Evolutionary conservation across 2,329 filamentous ascomycete species (phyloP), one percentile per base, ranked within the genome.

Genomic region (Decorospora gaudefroyi): DNA sequence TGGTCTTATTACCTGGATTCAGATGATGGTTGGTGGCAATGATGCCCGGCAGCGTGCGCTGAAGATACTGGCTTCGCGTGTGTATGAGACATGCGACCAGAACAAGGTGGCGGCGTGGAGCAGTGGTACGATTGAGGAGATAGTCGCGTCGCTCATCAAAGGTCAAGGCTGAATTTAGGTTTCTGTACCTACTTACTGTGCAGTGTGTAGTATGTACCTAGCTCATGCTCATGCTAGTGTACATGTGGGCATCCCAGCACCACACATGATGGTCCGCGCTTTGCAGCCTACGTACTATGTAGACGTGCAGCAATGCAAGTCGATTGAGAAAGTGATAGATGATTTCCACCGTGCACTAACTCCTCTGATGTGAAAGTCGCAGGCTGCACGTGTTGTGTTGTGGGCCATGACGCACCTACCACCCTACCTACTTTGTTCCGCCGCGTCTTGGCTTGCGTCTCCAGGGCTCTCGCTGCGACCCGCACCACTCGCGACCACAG

Each of bases 1-100:
- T 29, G 88, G 87, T 11, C 74, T 87, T 13, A 67, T 92, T 39
- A 85, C 80, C 54, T 95, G 90, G 90, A 75, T 92, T 6, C 78
- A 85, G 46, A 79, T 80, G 46, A 81, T 83, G 57, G 67, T 79
- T 23, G 77, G 76, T 11, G 54, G 53, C 3, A 69, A 74, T 3
- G 76, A 72, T 36, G 67, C 70, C 30, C 75, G 78, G 11, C 78
- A 81, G 53, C 71, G 68, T 12, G 68, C 82, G 16, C 72, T 83
- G 37, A 76, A 73, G 47, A 77, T 73, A 0, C 62, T 93, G 59
- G 79, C 79, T 58, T 71, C 67, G 53, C 76, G 79, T 56, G 70
- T 88, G 3, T 81, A 82, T 73, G 77, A 83, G 46, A 85, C 80
- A 3, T 86, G 84, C 61, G 85, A 90, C 62, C 76, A 78, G 48